Evolutionary conservation across 306 rosid genomes (phyloP), one percentile per base, ranked within the genome.

Genomic region (Hippophae rhamnoides): DNA sequence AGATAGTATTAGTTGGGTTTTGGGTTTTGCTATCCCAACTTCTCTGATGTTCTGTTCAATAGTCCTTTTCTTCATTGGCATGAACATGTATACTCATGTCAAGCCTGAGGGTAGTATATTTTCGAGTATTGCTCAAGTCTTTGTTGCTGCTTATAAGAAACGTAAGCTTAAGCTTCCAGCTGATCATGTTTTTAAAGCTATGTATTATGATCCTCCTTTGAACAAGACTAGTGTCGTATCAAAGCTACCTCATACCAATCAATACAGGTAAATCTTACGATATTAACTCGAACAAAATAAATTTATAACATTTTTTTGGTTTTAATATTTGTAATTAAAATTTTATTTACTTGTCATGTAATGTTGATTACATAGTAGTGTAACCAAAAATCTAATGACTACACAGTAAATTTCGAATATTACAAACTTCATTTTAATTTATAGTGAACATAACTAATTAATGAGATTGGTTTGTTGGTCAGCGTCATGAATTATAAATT

Each of bases 21-120:
- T 87, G 5, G 98, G 96, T 0, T 90, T 84, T 65, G 97, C 71
- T 5, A 64, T 86, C 9, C 97, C 89, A 0, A 78, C 89, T 0
- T 0, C 58, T 2, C 79, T 81, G 43, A 84, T 84, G 90, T 49
- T 66, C 9, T 72, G 60, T 26, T 74, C 94, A 13, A 79, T 89
- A 10, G 47, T 74, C 41, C 44, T 79, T 25, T 86, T 86, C 77
- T 69, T 84, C 11, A 6, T 63, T 13, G 97, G 95, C 1, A 40
- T 61, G 6, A 72, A 38, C 31, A 25, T 86, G 10, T 89, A 86
- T 8, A 70, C 65, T 25, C 64, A 72, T 60, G 81, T 54, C 0
- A 75, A 75, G 66, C 67, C 88, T 3, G 82, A 80, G 64, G 97
- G 94, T 1, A 86, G 90, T 72, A 61, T 72, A 8, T 80, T 84